Evolutionary conservation across 108 stramenopile species (phyloP), one percentile per base, ranked within the genome.

Genomic region (Cyclotella choctawhatcheeana): DNA sequence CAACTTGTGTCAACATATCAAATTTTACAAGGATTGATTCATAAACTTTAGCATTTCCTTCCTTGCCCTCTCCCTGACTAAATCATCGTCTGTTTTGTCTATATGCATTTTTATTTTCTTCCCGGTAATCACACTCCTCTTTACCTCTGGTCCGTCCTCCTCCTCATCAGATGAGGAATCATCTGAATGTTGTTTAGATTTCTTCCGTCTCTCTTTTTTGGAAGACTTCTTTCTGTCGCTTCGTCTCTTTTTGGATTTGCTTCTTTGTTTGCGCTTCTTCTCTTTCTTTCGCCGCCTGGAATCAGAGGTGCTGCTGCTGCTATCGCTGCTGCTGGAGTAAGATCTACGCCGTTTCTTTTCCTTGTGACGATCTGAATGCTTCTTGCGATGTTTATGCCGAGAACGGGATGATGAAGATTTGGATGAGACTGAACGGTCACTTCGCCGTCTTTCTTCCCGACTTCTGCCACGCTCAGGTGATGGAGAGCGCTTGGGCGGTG

Each of bases 51-150:
- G 65, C 5, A 90, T 59, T 17, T 90, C 82, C 54, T 94, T 88
- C 25, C 93, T 72, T 10, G 88, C 89, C 52, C 82, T 78, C 53
- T 94, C 93, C 12, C 88, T 52, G 17, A 89, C 88, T 44, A 91
- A 44, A 86, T 94, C 93, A 54, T 94, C 90, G 21, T 85, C 85
- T 18, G 83, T 76, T 68, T 94, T 94, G 17, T 91, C 88, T 68
- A 94, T 89, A 45, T 91, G 87, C 84, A 94, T 80, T 59, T 90
- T 89, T 27, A 94, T 86, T 56, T 83, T 88, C 52, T 90, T 91
- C 22, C 93, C 93, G 35, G 89, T 82, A 65, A 94, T 91, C 18
- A 84, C 83, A 73, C 88, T 89, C 50, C 93, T 53, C 31, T 84
- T 82, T 10, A 79, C 86, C 40, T 71, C 55, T 24, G 83, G 77